Base-by-base conservation (phyloP, 345 rosid species). In the Moricandia arvensis region DNA sequence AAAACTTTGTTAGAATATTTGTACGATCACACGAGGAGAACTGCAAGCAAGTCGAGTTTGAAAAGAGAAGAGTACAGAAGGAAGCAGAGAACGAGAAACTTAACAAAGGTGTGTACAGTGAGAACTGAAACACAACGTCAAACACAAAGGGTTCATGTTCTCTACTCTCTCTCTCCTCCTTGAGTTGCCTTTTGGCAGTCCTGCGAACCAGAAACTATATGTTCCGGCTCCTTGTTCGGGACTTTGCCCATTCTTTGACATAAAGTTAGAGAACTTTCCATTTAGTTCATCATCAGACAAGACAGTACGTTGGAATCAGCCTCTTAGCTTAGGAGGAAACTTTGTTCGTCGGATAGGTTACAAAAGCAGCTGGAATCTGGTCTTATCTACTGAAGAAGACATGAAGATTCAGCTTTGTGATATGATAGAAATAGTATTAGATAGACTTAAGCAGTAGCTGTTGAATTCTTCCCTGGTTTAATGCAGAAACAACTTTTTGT, bases 11-110 rank as follows among this genome's bases (percentile, higher is more conserved):
- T 69, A 83, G 82, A 83, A 87, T 89, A 85, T 88, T 89, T 75
- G 81, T 81, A 57, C 91, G 83, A 58, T 90, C 97, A n/a, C 93
- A 88, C 2, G 81, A 80, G 13, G 97, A 89, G 76, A 91, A 91
- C 84, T 78, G 87, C 86, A 88, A 82, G 85, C 93, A 85, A 79
- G 78, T 82, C 11, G 97, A 88, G 75, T 54, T 81, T 51, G 93
- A 87, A 75, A 91, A 79, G 89, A 85, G 82, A 79, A 89, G 80
- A 82, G 84, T 84, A 51, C 84, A 43, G 55, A 86, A 79, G 68
- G 86, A 82, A 53, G 76, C 79, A 7, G 89, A 83, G 54, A 87
- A 81, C 18, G 87, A 82, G 72, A 87, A 75, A 59, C 58, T 75
- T 77, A 80, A 76, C 81, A 77, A 73, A 77, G 72, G 66, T 74